These are phyloP conservation scores for Eragrostis nindensis DNA, from an alignment of 176 grass and related monocot genomes.

Conservation along the genomic window DNA sequence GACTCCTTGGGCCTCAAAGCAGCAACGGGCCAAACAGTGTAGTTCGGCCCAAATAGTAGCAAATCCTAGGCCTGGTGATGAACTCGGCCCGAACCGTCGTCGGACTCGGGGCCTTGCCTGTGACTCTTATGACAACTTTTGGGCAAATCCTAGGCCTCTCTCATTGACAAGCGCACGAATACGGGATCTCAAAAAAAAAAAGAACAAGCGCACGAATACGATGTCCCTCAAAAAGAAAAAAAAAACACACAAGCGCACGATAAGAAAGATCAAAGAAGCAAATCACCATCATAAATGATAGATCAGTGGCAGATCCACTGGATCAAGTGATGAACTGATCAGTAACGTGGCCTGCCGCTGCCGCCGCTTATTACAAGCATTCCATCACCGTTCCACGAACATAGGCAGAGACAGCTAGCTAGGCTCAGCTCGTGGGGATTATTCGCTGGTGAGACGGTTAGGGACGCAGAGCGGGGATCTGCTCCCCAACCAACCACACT, in stretches of 20 bases:
- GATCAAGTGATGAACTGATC: neutral
- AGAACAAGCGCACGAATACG: too few species aligned
- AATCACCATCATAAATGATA: neutral
- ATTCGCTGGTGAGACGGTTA: conserved; percentile 30
- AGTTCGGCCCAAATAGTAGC: neutral
- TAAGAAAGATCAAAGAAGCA: neutral
- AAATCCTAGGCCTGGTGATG: neutral
- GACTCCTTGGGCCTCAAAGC: neutral
- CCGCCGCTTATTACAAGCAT: neutral
- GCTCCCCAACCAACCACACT: conserved; percentile 33
- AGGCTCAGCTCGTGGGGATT: conserved; percentile 39
- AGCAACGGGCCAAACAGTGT: neutral
- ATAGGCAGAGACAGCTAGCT: neutral
- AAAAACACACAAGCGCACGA: neutral
- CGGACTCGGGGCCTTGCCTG: too few species aligned
- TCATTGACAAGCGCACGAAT: too few species aligned
- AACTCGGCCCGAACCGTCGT: neutral
- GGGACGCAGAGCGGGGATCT: conserved; percentile 41
- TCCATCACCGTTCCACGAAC: neutral
- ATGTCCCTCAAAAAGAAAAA: too few species aligned
- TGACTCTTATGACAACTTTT: too few species aligned
- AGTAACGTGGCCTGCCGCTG: neutral
- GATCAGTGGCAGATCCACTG: conserved; percentile 22
- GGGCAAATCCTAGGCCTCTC: too few species aligned
- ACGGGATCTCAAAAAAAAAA: too few species aligned